These are phyloP conservation scores for Viola pubescens DNA, from an alignment of 441 rosid genomes.

Conservation along the genomic window DNA sequence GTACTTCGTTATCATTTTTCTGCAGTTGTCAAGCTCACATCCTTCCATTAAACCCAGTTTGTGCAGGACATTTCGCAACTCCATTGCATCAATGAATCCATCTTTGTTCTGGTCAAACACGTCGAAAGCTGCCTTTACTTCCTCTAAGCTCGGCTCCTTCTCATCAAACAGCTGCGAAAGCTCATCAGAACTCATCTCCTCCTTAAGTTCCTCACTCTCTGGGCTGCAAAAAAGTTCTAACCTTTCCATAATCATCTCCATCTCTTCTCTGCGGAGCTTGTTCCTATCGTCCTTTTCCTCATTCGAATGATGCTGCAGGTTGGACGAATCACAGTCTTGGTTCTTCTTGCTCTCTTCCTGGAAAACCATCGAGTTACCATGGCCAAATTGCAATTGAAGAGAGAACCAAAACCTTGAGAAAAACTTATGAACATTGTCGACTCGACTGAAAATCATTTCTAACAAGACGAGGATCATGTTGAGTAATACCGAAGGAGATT, in stretches of 20 bases:
- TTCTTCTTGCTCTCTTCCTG: slow-evolving; percentile 12
- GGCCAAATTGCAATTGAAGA: slow-evolving; percentile 11
- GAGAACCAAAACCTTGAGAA: slow-evolving; percentile 26
- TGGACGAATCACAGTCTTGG: slow-evolving; percentile 14
- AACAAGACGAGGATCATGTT: slow-evolving; percentile 14
- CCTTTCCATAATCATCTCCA: slow-evolving; percentile 46
- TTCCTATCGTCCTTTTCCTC: slow-evolving; percentile 15
- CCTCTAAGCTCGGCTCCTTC: slow-evolving; percentile 47
- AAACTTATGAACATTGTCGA: slow-evolving; percentile 5
- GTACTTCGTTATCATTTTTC: slow-evolving; percentile 35
- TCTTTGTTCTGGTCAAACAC: slow-evolving; percentile 56
- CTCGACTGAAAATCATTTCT: slow-evolving; percentile 4
- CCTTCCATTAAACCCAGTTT: slow-evolving; percentile 41
- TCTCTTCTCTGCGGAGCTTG: slow-evolving; percentile 29
- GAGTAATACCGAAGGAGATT: slow-evolving; percentile 5
- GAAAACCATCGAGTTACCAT: slow-evolving; percentile 4
- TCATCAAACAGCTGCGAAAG: slow-evolving; percentile 41
- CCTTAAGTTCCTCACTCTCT: slow-evolving; percentile 29
- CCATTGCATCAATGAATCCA: slow-evolving; percentile 48
- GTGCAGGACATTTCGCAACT: slow-evolving; percentile 48
- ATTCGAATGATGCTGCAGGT: slow-evolving; percentile 1
- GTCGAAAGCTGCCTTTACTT: slow-evolving; percentile 45
- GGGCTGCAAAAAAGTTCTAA: slow-evolving; percentile 36
- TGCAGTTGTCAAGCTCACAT: slow-evolving; percentile 28
- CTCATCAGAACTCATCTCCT: slow-evolving; percentile 25